A percentile compares a stretch with the other conserved stretches of the same genome.
Conservation (phyloP, 352 stramenopile genomes). For the Phytopythium cucurbitacearum region DNA sequence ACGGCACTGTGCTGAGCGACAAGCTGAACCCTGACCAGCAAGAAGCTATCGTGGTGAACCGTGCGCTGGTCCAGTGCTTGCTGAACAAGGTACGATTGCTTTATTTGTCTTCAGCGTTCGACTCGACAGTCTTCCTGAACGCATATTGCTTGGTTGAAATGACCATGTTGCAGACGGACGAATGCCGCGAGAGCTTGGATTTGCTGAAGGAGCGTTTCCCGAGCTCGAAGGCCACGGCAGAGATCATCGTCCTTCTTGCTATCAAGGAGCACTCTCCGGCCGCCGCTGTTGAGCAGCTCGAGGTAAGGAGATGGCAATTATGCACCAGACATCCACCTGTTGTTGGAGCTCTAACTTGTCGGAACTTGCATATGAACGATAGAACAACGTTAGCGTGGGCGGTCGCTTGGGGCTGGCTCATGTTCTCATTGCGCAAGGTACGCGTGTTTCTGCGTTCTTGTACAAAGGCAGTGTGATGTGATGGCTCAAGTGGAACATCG, state of each 20-base stretch:
- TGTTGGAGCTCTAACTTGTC: too few species aligned
- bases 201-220: constrained; percentile 61
- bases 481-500: background rate
- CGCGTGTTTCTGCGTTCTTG: background rate
- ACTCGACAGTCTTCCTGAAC: background rate
- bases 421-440: constrained; percentile 56
- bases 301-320: constrained; percentile 14
- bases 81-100: constrained; percentile 56
- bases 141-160: background rate
- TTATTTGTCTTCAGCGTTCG: background rate
- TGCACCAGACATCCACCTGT: too few species aligned
- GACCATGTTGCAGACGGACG: constrained; percentile 37
- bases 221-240: constrained; percentile 39
- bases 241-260: constrained; percentile 63
- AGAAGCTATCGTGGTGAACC: constrained; percentile 72
- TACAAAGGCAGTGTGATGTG: background rate
- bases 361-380: background rate
- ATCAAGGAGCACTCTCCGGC: constrained; percentile 60
- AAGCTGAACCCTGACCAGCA: constrained; percentile 63
- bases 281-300: constrained; percentile 42
- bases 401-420: constrained; percentile 67
- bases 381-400: constrained; percentile 49
- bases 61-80: constrained; percentile 62
- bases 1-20: constrained; percentile 41
- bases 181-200: constrained; percentile 50